phyloP scores from a whole-genome alignment of 805 yeast genomes.

The Zygoascus tannicola region DNA sequence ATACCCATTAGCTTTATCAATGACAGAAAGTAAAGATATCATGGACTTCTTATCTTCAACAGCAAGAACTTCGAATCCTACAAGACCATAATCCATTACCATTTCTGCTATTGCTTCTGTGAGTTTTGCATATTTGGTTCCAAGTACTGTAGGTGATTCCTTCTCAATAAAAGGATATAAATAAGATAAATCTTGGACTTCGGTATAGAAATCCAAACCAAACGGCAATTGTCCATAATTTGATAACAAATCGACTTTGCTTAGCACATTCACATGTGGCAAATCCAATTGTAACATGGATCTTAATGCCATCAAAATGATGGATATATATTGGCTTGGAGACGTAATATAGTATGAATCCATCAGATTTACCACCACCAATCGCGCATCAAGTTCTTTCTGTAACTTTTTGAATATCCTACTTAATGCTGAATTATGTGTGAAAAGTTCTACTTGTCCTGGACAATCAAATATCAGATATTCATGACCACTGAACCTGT shows the following conservation, averaged over 20 bases:
- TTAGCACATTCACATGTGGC: constrained; percentile 88
- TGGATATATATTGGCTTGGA: constrained; percentile 83
- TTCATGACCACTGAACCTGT: constrained; percentile 45
- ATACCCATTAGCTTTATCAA: constrained; percentile 92
- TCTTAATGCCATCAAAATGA: constrained; percentile 68
- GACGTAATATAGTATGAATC: constrained; percentile 76
- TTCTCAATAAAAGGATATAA: constrained; percentile 59
- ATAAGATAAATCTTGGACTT: constrained; percentile 73
- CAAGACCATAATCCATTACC: constrained; percentile 78
- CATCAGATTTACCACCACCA: constrained; percentile 66
- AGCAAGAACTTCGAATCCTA: constrained; percentile 79
- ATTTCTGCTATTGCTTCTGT: constrained; percentile 74
- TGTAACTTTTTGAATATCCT: constrained; percentile 58
- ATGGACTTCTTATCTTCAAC: constrained; percentile 88
- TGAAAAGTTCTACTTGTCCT: constrained; percentile 92
- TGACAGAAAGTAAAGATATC: constrained; percentile 66
- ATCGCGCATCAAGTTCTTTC: constrained; percentile 55
- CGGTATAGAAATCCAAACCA: constrained; percentile 76
- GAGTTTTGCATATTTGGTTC: constrained; percentile 52
- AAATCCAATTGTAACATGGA: constrained; percentile 88
- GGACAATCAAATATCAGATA: constrained; percentile 84
- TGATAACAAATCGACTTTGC: constrained; percentile 76
- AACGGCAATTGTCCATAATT: constrained; percentile 74
- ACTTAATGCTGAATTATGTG: constrained; percentile 71
- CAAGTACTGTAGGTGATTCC: constrained; percentile 60